Conservation (phyloP, 1,139 yeast genomes). For the Lodderomyces metapsilosis region DNA sequence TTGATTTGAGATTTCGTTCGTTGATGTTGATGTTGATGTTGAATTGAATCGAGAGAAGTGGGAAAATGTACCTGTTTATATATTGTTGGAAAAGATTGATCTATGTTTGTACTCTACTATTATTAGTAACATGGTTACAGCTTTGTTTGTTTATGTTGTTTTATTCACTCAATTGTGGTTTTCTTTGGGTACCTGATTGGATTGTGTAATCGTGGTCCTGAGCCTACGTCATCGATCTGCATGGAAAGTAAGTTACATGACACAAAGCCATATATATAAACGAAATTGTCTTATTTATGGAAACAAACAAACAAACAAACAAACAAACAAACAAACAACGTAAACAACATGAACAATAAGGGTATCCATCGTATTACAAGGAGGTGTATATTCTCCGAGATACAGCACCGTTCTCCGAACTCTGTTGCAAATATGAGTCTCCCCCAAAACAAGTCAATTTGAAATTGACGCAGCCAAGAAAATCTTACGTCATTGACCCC, state of each 20-base stretch:
- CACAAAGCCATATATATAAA: not conserved
- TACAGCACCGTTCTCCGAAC: no score
- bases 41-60: not conserved
- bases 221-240: not conserved
- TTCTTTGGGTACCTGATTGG: not conserved
- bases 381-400: no score
- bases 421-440: no score
- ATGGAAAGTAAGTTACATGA: not conserved
- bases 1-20: not conserved
- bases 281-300: not conserved
- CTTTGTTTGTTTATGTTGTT: not conserved
- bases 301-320: constrained; percentile 1
- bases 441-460: no score
- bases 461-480: no score
- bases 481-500: no score
- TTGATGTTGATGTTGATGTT: not conserved
- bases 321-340: not conserved
- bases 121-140: not conserved
- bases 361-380: not conserved
- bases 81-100: not conserved
- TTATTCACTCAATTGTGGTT: no score
- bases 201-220: not conserved
- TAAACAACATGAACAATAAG: not conserved
- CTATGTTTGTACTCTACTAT: not conserved
- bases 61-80: not conserved